Evolutionary conservation across 192 early-diverging fungal species (phyloP), one percentile per base, ranked within the genome.

Genomic region (Phycomyces nitens): DNA sequence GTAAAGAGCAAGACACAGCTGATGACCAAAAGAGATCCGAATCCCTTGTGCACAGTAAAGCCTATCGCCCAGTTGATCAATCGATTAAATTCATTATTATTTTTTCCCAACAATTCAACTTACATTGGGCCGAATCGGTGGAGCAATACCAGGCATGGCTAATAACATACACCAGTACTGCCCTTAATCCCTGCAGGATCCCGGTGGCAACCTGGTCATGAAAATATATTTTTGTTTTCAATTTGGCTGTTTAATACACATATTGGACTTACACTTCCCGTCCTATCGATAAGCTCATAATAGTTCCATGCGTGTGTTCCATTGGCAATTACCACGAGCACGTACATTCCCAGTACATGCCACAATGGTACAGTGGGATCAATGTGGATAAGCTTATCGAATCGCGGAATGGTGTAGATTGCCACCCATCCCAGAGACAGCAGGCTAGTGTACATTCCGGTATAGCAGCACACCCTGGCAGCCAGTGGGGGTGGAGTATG

Each of bases 121-220:
- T 63, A 73, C 84, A 85, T 66, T 85, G 84, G 7, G 79, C 77
- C 15, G 58, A 41, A 39, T 82, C 82, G 22, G 74, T 65, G 15
- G 65, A 40, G 67, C 84, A 85, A 70, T 78, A 85, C 64, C 80
- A 74, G 6, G 73, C 70, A 63, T 85, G 79, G 66, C 81, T 83
- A 58, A 85, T 70, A 8, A 68, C 78, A 78, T 83, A 85, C 7
- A 85, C 78, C 15, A 85, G 51, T 8, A 85, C 78, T 1, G 84
- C 84, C 38, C 84, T 60, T 8, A 85, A 34, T 14, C 77, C 77
- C 62, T 85, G 79, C 55, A 85, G 57, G 60, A 85, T 79, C 4
- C 84, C 81, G 9, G 78, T 79, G 3, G 84, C 77, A 39, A 85
- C 71, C 71, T 73, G 49, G 16, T 26, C 18, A 50, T 41, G 22